Conservation (phyloP, 2,329 filamentous ascomycete species). For the Aureobasidium sp. region DNA sequence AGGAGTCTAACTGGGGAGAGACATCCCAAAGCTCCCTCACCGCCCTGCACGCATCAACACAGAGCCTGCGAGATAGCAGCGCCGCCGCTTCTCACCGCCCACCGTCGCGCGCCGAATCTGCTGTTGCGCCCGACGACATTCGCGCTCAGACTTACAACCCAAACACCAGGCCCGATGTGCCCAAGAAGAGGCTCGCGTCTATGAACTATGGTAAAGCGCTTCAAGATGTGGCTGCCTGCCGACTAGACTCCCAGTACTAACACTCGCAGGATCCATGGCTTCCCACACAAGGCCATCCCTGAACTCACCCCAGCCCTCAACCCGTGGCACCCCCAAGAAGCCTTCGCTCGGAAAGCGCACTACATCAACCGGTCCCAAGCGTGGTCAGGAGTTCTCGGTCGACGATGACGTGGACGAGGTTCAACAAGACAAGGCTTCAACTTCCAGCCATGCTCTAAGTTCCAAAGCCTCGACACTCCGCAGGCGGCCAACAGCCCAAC, state of each 20-base stretch:
- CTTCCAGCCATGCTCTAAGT: conserved; percentile 29
- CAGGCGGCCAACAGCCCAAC: conserved; percentile 38
- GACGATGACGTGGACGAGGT: conserved; percentile 82
- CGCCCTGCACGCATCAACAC: neutral
- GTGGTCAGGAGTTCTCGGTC: conserved; percentile 79
- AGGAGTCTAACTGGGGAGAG: neutral
- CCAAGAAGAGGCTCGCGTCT: neutral
- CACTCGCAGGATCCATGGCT: conserved; percentile 2
- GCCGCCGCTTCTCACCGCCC: neutral
- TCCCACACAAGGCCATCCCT: neutral
- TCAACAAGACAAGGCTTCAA: conserved; percentile 50
- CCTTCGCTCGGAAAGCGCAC: conserved; percentile 68
- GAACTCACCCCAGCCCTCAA: neutral
- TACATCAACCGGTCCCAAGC: conserved; percentile 64
- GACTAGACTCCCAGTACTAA: neutral
- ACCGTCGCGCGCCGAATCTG: neutral
- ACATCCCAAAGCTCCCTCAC: conserved; percentile 10
- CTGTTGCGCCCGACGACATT: neutral
- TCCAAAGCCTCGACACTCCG: conserved; percentile 44
- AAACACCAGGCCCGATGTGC: neutral
- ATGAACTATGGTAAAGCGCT: neutral
- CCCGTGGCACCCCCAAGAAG: conserved; percentile 47
- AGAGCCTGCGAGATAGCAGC: neutral
- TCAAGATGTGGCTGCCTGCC: neutral
- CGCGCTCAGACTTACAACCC: neutral